Conservation (phyloP, 805 yeast species). For the Nakazawaea pomicola region DNA sequence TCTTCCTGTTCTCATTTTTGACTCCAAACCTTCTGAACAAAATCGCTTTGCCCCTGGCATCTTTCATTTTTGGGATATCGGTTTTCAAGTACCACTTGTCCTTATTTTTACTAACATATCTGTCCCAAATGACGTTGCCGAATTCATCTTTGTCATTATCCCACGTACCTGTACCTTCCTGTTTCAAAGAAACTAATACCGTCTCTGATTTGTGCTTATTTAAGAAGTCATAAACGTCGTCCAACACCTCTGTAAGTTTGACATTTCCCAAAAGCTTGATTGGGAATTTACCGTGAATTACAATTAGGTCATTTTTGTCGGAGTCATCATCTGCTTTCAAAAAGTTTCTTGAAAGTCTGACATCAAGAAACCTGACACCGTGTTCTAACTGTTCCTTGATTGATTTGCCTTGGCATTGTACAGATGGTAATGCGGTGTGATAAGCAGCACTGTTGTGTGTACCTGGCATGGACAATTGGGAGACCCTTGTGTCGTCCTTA, state of each 20-base stretch:
- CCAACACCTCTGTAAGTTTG: conserved; percentile 44
- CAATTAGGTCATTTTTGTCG: conserved; percentile 48
- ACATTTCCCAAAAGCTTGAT: conserved; percentile 56
- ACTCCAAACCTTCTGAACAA: conserved; percentile 72
- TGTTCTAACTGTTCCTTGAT: conserved; percentile 58
- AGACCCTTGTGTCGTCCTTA: conserved; percentile 44
- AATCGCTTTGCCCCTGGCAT: conserved; percentile 61
- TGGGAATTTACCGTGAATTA: conserved; percentile 74
- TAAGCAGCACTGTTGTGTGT: conserved; percentile 81
- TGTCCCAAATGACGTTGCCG: conserved; percentile 54
- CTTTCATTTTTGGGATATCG: conserved; percentile 53
- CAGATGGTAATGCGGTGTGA: conserved; percentile 67
- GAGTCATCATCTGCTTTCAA: conserved; percentile 40
- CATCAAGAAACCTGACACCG: conserved; percentile 74
- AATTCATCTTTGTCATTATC: conserved; percentile 60
- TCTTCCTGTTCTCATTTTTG: conserved; percentile 32
- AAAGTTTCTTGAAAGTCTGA: conserved; percentile 57
- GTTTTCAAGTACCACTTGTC: conserved; percentile 57
- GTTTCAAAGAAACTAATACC: conserved; percentile 64
- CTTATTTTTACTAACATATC: conserved; percentile 43
- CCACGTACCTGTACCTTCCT: conserved; percentile 70
- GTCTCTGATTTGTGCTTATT: conserved; percentile 49
- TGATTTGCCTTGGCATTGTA: conserved; percentile 65
- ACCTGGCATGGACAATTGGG: conserved; percentile 68
- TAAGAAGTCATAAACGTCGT: conserved; percentile 57